These are phyloP conservation scores for Fusarium pseudonygamai DNA, from an alignment of 2,329 filamentous ascomycete species.

Conservation along the genomic window DNA sequence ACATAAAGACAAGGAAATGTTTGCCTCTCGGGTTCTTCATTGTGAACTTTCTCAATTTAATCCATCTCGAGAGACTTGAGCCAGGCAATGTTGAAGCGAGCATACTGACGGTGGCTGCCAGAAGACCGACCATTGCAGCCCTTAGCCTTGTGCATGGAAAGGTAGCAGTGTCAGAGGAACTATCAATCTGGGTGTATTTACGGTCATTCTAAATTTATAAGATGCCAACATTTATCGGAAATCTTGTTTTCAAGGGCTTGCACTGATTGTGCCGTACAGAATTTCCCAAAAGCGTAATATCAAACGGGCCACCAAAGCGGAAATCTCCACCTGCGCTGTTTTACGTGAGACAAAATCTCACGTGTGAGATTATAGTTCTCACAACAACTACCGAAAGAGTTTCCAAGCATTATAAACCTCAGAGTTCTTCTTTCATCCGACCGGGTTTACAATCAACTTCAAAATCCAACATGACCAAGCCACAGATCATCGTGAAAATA, in stretches of 20 bases:
- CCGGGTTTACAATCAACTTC: rapidly evolving
- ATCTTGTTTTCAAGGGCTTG: neutral
- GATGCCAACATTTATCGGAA: neutral
- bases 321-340: neutral
- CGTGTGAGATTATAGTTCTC: neutral
- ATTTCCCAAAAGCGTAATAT: neutral
- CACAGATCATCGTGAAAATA: conserved; percentile 31
- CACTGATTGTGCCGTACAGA: neutral
- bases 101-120: no score
- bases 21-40: neutral
- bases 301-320: neutral
- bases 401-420: neutral
- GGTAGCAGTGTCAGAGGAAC: no score
- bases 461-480: neutral
- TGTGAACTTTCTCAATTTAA: no score
- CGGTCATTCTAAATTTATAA: no score
- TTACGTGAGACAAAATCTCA: neutral
- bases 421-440: rapidly evolving
- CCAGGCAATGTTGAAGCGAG: no score
- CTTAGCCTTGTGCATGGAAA: no score
- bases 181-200: no score
- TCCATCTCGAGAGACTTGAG: no score
- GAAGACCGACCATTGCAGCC: no score
- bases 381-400: neutral
- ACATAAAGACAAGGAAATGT: rapidly evolving